Percentiles rank a stretch among this genome's conserved stretches.
Conservation (phyloP, 768 basidiomycete species). For the Dentipellis fragilis region DNA sequence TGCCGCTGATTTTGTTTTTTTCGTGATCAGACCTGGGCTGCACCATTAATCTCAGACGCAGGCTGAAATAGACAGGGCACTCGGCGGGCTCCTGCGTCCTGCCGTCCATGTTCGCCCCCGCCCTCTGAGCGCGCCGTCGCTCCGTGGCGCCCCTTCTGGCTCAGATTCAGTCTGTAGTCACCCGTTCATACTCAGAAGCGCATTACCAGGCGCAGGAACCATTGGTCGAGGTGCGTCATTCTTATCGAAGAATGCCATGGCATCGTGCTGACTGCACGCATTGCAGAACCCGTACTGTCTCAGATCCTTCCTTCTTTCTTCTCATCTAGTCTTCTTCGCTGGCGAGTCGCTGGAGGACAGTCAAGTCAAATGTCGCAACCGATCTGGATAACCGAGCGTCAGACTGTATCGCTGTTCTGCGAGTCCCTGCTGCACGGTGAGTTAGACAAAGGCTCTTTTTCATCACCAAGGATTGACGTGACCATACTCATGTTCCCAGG, state of each 20-base stretch:
- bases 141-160: no score
- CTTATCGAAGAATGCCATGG: neutral
- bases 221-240: no score
- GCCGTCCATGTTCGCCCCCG: no score
- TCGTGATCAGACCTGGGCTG: no score
- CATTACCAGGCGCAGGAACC: no score
- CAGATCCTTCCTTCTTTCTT: neutral
- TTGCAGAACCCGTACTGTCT: neutral
- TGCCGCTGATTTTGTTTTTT: no score
- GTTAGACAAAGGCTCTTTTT: neutral
- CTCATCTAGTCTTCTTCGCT: neutral
- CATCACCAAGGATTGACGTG: neutral
- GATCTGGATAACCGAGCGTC: neutral
- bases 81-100: no score
- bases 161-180: no score
- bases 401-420: neutral
- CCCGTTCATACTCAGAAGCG: no score
- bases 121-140: no score
- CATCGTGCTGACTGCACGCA: neutral
- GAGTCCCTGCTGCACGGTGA: neutral
- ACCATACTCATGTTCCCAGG: neutral
- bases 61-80: no score
- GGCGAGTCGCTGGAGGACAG: neutral
- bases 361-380: neutral
- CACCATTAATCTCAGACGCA: no score